Percentiles rank a stretch among this genome's conserved stretches.
Evolutionary conservation across 1,139 yeast species (phyloP).

Genomic region (Diutina rugosa): DNA sequence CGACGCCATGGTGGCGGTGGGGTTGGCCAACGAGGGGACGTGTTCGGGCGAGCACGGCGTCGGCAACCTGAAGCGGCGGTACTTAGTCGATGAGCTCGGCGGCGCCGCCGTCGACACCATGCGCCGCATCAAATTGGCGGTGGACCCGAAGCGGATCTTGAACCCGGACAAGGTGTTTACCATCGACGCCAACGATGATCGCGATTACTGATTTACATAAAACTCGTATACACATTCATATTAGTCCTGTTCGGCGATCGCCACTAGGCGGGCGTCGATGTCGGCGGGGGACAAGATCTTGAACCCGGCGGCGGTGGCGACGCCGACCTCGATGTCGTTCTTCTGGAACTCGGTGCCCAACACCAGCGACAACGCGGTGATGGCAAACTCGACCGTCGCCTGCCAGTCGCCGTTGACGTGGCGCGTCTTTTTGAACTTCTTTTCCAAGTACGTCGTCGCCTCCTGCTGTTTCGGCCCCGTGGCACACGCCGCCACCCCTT

Average conservation of each 20-base stretch:
- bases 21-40: conserved; percentile 48
- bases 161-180: conserved; percentile 2
- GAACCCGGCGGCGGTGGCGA: conserved; percentile 63
- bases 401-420: conserved; percentile 77
- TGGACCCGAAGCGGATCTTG: conserved; percentile 39
- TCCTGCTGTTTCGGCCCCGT: conserved; percentile 98
- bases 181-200: background rate
- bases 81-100: conserved; percentile 38
- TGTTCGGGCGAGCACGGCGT: conserved; percentile 57
- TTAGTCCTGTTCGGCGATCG: conserved; percentile 93
- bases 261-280: conserved; percentile 83
- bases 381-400: conserved; percentile 80
- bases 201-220: background rate
- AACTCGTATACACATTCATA: background rate
- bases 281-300: conserved; percentile 67
- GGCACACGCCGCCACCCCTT: conserved; percentile 85
- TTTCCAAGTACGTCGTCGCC: conserved; percentile 81
- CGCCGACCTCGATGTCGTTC: conserved; percentile 87
- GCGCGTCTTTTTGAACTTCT: conserved; percentile 73
- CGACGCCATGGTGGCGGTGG: conserved; percentile 55
- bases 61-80: conserved; percentile 42
- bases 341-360: conserved; percentile 89
- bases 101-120: conserved; percentile 35
- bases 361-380: conserved; percentile 71
- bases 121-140: conserved; percentile 40